Base-by-base conservation (phyloP, 257 asterid species). In the Capsicum pubescens region DNA sequence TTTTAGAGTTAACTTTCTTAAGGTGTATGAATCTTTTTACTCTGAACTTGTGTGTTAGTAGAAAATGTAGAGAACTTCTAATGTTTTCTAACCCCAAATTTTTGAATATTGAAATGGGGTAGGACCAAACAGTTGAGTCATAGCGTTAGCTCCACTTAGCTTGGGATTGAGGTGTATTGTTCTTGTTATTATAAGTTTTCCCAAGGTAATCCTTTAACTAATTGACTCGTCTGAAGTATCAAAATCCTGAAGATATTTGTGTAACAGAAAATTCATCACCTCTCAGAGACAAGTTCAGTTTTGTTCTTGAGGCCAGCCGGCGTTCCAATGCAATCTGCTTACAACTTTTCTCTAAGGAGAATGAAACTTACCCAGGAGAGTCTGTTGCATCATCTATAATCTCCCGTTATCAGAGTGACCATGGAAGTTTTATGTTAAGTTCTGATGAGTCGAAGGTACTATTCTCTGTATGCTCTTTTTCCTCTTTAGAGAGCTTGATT, bases 291-390 rank as follows among this genome's bases (percentile, higher is more conserved):
- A 83, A 92, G 76, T 91, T 89, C 90, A 90, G 83, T 89, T 92
- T 90, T 89, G 92, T 94, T 89, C 94, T 93, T 84, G 99, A 94
- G 98, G 95, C 98, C 78, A 88, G 92, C 85, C 97, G 94, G 79
- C 98, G 98, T 83, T 94, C 99, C 84, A 90, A 92, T 87, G 90
- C 93, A 59, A 89, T 90, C 67, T 94, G 97, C 82, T 84, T 93
- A 91, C 98, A 93, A 89, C 95, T 94, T 79, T 96, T 88, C 80
- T 84, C 92, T 74, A 96, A 96, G 90, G 98, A 96, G 71, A 85
- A 87, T 83, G 99, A 93, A 88, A 92, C 93, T 81, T 89, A 71
- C 87, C 97, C 97, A 4, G 98, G 99, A 90, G 98, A 96, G 78
- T 83, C 95, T 83, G 97, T 93, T 71, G 95, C 98, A 74, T 90